These are phyloP conservation scores for Floccularia luteovirens DNA, from an alignment of 768 basidiomycete genomes.

Conservation along the genomic window DNA sequence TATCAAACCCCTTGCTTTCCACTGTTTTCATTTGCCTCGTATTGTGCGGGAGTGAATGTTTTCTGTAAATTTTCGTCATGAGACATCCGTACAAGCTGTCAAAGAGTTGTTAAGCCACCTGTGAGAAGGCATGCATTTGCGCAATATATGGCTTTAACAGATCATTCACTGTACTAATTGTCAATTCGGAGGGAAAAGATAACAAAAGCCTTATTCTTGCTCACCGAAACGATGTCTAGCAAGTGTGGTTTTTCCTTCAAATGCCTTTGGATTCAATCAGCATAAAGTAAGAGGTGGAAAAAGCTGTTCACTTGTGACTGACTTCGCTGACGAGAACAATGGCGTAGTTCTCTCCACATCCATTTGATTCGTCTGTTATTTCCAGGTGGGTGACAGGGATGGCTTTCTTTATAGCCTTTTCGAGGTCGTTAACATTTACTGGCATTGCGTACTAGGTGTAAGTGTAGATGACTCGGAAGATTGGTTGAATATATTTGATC, in stretches of 20 bases:
- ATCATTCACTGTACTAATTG: constrained; percentile 54
- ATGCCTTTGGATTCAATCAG: constrained; percentile 35
- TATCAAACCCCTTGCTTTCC: too few species aligned
- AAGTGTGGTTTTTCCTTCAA: constrained; percentile 78
- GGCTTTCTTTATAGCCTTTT: constrained; percentile 53
- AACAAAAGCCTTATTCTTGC: constrained; percentile 17
- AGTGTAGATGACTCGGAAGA: too few species aligned
- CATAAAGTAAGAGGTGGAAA: not conserved
- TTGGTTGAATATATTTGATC: constrained; percentile 9
- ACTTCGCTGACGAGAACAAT: constrained; percentile 76
- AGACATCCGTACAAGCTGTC: not conserved
- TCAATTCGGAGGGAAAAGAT: not conserved
- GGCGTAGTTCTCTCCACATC: constrained; percentile 75
- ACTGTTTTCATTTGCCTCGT: constrained; percentile 41
- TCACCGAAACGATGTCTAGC: constrained; percentile 64
- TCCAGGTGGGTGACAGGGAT: constrained; percentile 62
- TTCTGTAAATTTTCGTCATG: constrained; percentile 33
- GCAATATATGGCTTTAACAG: constrained; percentile 66
- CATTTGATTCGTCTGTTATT: constrained; percentile 71
- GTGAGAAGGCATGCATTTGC: constrained; percentile 84
- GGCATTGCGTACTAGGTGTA: constrained; percentile 41
- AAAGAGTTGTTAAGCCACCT: constrained; percentile 36
- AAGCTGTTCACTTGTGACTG: constrained; percentile 11
- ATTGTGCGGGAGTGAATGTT: constrained; percentile 68
- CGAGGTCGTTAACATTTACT: constrained; percentile 45